Percentiles rank a stretch among this genome's conserved stretches.
Conservation (phyloP, 2,329 filamentous ascomycete genomes). For the Apiospora aurea region DNA sequence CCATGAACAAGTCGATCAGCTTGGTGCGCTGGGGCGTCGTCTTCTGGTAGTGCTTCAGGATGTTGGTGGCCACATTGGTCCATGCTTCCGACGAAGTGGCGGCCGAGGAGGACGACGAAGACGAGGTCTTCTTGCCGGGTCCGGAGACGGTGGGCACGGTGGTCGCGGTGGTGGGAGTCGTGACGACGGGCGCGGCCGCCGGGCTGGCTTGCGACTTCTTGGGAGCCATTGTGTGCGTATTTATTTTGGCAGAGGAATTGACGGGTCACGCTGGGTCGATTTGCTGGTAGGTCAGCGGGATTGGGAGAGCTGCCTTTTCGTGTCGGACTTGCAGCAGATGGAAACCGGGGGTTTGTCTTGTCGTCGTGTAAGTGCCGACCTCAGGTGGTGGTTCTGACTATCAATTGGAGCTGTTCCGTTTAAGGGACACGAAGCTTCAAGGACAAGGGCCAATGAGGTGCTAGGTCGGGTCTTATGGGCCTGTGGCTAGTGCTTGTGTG, state of each 20-base stretch:
- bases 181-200: conserved; percentile 24
- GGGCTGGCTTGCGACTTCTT: conserved; percentile 27
- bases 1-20: conserved; percentile 90
- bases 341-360: neutral
- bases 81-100: conserved; percentile 39
- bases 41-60: conserved; percentile 80
- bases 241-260: neutral
- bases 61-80: conserved; percentile 69
- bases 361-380: conserved; percentile 1
- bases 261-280: neutral
- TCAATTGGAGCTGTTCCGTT: conserved; percentile 14
- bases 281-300: no score
- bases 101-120: conserved; percentile 26
- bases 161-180: conserved; percentile 31
- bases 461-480: neutral
- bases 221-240: conserved; percentile 9
- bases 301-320: neutral
- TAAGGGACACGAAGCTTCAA: conserved; percentile 25
- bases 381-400: neutral
- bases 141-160: conserved; percentile 29
- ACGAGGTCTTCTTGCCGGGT: conserved; percentile 37
- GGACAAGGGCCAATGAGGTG: conserved; percentile 18
- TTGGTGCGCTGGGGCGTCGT: conserved; percentile 90
- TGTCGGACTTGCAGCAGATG: no score
- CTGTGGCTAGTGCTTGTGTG: conserved; percentile 14